Base-by-base conservation (phyloP, 2,329 filamentous ascomycete species). In the Neofusicoccum sp. region DNA sequence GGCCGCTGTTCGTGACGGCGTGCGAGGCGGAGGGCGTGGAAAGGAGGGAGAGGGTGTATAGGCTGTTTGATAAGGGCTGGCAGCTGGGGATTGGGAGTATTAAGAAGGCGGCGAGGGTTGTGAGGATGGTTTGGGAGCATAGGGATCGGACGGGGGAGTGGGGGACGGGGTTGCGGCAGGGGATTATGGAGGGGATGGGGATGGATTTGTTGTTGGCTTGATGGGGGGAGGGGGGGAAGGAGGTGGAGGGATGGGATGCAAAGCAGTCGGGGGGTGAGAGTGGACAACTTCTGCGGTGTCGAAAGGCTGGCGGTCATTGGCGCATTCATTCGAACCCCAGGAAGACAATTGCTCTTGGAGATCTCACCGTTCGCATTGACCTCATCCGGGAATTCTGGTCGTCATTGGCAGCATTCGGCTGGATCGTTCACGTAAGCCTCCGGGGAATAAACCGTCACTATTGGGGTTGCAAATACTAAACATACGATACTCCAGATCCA, bases 141-240 rank as follows among this genome's bases (percentile, higher is more conserved):
- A 16, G 58, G 14, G 58, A 60, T 16, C 31, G 30, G 3, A 54
- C 58, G 5, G 58, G 58, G 6, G 20, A 36, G 4, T 44, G 7
- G 7, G 47, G 43, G 9, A 28, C 47, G 6, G 11, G 31, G 14
- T 28, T 43, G 14, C n/a, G 58, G 14, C 58, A 51, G 47, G 20
- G 31, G n/a, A 54, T 60, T 20, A 60, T 60, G 58, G 31, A 51
- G 58, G 40, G 34, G 12, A 60, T 60, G 58, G 58, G 58, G 12
- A 44, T 60, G 58, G 58, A 60, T 36, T 28, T 60, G 47, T 31
- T 53, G 36, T 8, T 60, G 47, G 58, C 58, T 34, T 60, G 47
- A 49, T 30, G 9, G 31, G 16, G 30, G 4, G 28, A 33, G 40
- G n/a, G 4, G 7, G 8, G 2, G n/a, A 43, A 3, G 40, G 40